Base-by-base conservation (phyloP, 352 stramenopile species). In the Phytopythium boreale region DNA sequence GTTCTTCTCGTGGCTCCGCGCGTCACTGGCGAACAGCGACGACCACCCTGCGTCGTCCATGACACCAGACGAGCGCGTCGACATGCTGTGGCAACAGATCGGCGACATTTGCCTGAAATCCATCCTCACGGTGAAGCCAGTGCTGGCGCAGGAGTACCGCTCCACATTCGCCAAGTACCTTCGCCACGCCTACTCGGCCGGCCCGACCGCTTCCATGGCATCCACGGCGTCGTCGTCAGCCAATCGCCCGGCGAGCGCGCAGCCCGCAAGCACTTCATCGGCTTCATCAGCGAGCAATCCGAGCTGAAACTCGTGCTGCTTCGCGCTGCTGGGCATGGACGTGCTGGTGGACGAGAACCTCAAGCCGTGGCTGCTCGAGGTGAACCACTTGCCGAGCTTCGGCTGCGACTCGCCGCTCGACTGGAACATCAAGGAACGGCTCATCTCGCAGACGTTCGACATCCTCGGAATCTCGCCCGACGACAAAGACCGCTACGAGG, bases 341-440 rank as follows among this genome's bases (percentile, higher is more conserved):
- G 92, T 99, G 36, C 92, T 99, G 50, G 79, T 99, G 8, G 97
- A 99, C 66, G 82, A 95, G 44, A 76, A 88, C 22, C 77, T 99
- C 0, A 98, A 97, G 62, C 95, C 97, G 8, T 98, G 91, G 86
- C 75, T 99, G 20, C 95, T 99, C 12, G 97, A 99, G 65, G 96
- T 99, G 31, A 99, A 99, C 70, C 95, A 99, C 67, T 59, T 99
- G 11, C 93, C 97, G 55, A 95, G 89, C 64, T 98, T 98, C 77
- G 93, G 87, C 4, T 98, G 94, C 53, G 97, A 99, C 65, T 97
- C 92, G 31, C 85, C 87, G 15, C 67, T 99, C 14, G 97, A 99
- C 74, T 89, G 84, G 80, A 87, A 93, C 60, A 96, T 99, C 70
- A 99, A 99, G 71, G 87, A 93, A 62, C 84, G 90, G 19, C 82